These are phyloP conservation scores for Juglanconis oblonga DNA, from an alignment of 2,329 filamentous ascomycete species.

Conservation along the genomic window DNA sequence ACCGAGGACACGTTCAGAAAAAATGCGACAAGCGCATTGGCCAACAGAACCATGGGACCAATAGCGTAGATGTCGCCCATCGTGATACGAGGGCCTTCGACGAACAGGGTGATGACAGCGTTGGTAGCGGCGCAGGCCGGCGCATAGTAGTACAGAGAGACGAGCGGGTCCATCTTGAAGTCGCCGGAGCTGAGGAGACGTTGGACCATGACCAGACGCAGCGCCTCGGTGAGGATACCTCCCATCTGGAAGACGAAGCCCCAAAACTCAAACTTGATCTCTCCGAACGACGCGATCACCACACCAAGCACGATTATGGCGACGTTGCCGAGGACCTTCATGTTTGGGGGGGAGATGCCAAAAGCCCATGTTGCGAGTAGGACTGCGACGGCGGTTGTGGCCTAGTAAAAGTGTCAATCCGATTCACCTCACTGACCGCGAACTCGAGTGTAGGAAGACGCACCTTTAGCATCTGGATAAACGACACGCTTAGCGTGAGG, in stretches of 20 bases:
- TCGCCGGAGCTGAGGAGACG: conserved; percentile 71
- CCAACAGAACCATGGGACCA: conserved; percentile 64
- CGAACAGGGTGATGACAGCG: conserved; percentile 64
- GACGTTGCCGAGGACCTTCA: conserved; percentile 82
- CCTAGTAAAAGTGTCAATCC: conserved; percentile 44
- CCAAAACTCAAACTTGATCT: conserved; percentile 79
- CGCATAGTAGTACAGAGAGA: conserved; percentile 81
- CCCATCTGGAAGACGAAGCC: conserved; percentile 72
- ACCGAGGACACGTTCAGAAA: conserved; percentile 76
- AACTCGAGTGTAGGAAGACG: not conserved
- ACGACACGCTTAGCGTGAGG: conserved; percentile 83
- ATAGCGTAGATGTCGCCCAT: conserved; percentile 67
- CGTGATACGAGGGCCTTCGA: conserved; percentile 64
- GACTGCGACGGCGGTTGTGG: conserved; percentile 85
- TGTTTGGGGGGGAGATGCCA: conserved; percentile 72
- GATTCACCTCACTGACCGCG: no score
- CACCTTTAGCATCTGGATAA: conserved; percentile 97
- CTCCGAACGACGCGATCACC: conserved; percentile 83
- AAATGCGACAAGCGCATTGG: conserved; percentile 72
- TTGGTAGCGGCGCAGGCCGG: conserved; percentile 77
- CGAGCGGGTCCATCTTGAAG: conserved; percentile 82
- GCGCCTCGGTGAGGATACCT: conserved; percentile 72
- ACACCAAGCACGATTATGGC: conserved; percentile 89
- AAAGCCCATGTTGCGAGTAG: conserved; percentile 81
- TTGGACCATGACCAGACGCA: conserved; percentile 75